These are phyloP conservation scores for Groenewaldozyma salmanticensis DNA, from an alignment of 805 yeast species.

Conservation along the genomic window DNA sequence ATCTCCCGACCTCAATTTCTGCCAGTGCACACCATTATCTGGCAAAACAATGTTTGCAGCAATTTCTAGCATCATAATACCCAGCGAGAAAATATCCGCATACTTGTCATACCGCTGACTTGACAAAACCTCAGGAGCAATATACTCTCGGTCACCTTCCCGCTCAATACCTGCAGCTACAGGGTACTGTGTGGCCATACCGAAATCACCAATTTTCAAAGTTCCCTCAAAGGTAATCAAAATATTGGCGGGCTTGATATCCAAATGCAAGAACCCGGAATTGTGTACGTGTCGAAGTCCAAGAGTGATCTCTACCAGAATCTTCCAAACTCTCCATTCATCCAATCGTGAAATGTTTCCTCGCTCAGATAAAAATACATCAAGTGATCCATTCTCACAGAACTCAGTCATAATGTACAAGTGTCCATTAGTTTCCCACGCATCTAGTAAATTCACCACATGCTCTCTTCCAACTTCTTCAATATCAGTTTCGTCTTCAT, in stretches of 20 bases:
- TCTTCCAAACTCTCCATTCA: slow-evolving; percentile 98
- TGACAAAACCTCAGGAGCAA: slow-evolving; percentile 91
- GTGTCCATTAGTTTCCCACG: slow-evolving; percentile 68
- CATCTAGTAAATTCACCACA: slow-evolving; percentile 67
- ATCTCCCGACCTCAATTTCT: slow-evolving; percentile 89
- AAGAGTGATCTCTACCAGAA: slow-evolving; percentile 67
- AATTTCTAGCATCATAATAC: slow-evolving; percentile 84
- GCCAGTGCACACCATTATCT: slow-evolving; percentile 96
- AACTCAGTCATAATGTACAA: slow-evolving; percentile 89
- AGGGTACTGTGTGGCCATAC: slow-evolving; percentile 81
- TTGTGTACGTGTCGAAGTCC: slow-evolving; percentile 78
- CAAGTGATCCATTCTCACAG: slow-evolving; percentile 90
- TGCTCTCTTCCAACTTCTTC: slow-evolving; percentile 51
- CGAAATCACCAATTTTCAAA: slow-evolving; percentile 93
- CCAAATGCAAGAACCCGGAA: slow-evolving; percentile 72
- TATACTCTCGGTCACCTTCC: slow-evolving; percentile 95
- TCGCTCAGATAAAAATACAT: slow-evolving; percentile 66
- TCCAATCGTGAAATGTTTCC: slow-evolving; percentile 72
- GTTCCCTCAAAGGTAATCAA: slow-evolving; percentile 92
- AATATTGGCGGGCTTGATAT: slow-evolving; percentile 90
- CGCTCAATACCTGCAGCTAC: slow-evolving; percentile 56
- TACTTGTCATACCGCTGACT: slow-evolving; percentile 76
- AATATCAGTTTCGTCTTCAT: slow-evolving; percentile 33
- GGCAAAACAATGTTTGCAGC: slow-evolving; percentile 94
- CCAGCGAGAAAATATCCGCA: slow-evolving; percentile 93